Base-by-base conservation (phyloP, 345 rosid genomes). In the Fremontodendron californicum region DNA sequence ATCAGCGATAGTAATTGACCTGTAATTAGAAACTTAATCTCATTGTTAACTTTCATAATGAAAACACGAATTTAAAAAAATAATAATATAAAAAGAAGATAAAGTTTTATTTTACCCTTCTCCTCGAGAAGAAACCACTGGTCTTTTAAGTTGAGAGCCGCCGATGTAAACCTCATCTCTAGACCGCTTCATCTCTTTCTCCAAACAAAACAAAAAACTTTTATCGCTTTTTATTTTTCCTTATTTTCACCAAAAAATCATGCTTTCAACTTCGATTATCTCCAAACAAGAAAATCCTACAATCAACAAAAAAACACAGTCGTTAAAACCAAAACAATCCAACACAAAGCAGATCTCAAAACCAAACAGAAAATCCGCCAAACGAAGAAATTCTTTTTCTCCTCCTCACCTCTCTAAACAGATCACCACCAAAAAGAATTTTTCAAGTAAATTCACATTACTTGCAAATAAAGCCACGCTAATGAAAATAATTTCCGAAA, bases 131-230 rank as follows among this genome's bases (percentile, higher is more conserved):
- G 92, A 85, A 79, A 77, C 83, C 75, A 78, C 80, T 23, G 94
- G 92, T 79, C 94, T 81, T 86, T 84, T 85, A 75, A 85, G 79
- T 82, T 84, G 91, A 80, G 93, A 81, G 60, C 75, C 75, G 43
- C 75, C 79, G 81, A 85, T 87, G 80, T 79, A 87, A 79, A 81
- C 87, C 62, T 94, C 97, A 49, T 93, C 98, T 82, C 95, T 89
- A 25, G 84, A 86, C 86, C 97, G 87, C 91, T 93, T 93, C 98
- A 93, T 93, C 82, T 74, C 82, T 49, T 51, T 49, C 65, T 46
- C 29, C 27, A 57, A 42, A 63, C 64, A 43, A 72, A 71, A 60
- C 81, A 58, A 54, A 71, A 69, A 70, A 39, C 13, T 71, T 37
- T 73, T 76, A 65, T 75, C 3, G 75, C 12, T 42, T 4, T 45